A percentile compares a stretch with the other conserved stretches of the same genome.
Conservation (phyloP, 1,284 basidiomycete genomes). For the Ceratobasidium sp. region DNA sequence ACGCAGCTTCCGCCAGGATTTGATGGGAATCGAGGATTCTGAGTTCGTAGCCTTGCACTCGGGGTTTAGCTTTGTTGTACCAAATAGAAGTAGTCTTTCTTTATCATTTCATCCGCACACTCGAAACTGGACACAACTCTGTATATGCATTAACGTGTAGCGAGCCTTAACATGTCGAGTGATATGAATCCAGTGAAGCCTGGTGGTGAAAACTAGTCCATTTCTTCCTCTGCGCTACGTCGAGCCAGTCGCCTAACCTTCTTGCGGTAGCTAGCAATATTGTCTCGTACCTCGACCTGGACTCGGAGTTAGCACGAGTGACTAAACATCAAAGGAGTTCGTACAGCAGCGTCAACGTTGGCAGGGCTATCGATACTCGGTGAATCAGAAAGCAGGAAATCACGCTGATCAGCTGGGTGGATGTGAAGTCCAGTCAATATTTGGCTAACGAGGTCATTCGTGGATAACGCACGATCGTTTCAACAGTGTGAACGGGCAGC, state of each 20-base stretch:
- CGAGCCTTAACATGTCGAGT: not conserved
- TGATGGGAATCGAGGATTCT: slow-evolving; percentile 27
- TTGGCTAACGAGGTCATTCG: not conserved
- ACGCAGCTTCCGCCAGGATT: slow-evolving; percentile 29
- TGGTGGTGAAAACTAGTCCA: slow-evolving; percentile 57
- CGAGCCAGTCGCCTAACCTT: slow-evolving; percentile 88
- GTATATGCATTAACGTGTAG: not conserved
- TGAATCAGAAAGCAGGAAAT: slow-evolving; percentile 90
- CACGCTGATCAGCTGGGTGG: slow-evolving; percentile 93
- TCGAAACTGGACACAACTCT: not conserved
- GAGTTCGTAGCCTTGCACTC: not conserved
- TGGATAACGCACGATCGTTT: slow-evolving; percentile 84
- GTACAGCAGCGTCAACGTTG: slow-evolving; percentile 89
- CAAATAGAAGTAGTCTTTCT: slow-evolving; percentile 19
- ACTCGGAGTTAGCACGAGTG: not conserved
- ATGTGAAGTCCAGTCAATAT: not conserved
- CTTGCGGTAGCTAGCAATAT: slow-evolving; percentile 79
- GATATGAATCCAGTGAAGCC: not conserved
- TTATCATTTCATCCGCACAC: not conserved
- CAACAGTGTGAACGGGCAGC: slow-evolving; percentile 96
- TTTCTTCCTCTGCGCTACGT: slow-evolving; percentile 85
- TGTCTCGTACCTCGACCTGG: slow-evolving; percentile 44
- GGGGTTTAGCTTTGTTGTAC: slow-evolving; percentile 20
- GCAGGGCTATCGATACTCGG: slow-evolving; percentile 96
- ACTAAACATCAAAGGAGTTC: slow-evolving; percentile 33